Evolutionary conservation across 139 green algal species (phyloP).

Genomic region (Tetraselmis chui): DNA sequence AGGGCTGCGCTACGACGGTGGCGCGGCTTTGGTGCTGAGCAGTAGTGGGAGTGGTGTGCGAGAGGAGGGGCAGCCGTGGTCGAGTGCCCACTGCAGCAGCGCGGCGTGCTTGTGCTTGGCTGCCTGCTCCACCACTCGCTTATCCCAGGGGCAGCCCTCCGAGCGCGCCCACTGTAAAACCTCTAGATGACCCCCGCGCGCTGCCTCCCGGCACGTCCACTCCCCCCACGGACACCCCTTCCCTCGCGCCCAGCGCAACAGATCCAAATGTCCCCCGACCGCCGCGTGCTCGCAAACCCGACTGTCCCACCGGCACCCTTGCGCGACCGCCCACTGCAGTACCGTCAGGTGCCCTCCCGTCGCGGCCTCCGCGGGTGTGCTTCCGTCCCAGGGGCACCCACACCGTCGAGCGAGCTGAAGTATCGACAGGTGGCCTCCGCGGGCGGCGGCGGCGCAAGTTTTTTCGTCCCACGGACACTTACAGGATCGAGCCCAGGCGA

Average conservation of each 20-base stretch:
- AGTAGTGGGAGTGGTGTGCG: too few relatives aligned
- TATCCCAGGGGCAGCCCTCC: background rate
- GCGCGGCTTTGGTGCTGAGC: too few relatives aligned
- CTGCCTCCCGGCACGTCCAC: background rate
- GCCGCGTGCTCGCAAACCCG: background rate
- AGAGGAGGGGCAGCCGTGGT: background rate
- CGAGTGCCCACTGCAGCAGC: background rate
- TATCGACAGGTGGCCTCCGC: background rate
- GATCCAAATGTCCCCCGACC: background rate
- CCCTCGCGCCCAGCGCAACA: background rate
- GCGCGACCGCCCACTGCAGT: background rate
- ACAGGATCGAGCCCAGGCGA: background rate
- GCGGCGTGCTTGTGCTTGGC: background rate
- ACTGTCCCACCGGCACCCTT: background rate
- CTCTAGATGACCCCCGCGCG: background rate
- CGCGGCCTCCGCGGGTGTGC: background rate
- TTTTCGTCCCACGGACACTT: background rate
- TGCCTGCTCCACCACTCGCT: background rate
- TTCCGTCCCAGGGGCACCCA: background rate
- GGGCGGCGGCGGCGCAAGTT: background rate
- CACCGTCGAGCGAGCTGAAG: background rate
- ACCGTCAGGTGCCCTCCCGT: background rate
- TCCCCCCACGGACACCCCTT: background rate
- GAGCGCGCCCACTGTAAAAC: background rate
- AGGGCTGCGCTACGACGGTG: too few relatives aligned